Evolutionary conservation across 305 asterid species (phyloP).

Genomic region (Solanum hybrid): DNA sequence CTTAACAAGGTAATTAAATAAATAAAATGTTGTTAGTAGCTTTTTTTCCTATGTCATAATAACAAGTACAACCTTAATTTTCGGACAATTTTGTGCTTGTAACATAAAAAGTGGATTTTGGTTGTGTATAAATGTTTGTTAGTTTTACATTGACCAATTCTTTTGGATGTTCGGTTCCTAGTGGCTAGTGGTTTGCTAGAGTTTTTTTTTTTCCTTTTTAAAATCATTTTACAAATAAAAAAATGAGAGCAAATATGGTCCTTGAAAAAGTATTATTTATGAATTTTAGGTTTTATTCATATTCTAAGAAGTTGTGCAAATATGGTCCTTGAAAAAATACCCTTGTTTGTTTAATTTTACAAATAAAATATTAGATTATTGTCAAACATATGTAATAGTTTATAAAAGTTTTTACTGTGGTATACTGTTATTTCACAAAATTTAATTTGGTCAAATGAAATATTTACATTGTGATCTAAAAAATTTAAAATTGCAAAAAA

Average conservation of each 20-base stretch:
- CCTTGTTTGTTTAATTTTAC: not conserved
- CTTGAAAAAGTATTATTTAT: too few relatives aligned
- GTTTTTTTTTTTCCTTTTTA: too few relatives aligned
- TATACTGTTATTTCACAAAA: not conserved
- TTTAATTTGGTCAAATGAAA: not conserved
- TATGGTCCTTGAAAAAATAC: not conserved
- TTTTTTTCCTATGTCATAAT: not conserved
- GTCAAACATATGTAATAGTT: not conserved
- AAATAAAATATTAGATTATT: not conserved
- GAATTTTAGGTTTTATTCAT: not conserved
- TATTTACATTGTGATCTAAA: not conserved
- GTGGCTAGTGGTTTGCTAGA: not conserved
- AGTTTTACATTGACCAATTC: slow-evolving; percentile 3
- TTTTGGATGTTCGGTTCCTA: not conserved
- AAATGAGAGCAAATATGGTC: not conserved
- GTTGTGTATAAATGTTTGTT: not conserved
- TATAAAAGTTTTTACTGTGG: not conserved
- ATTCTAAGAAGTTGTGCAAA: not conserved
- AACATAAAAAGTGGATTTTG: not conserved
- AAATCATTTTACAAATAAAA: not conserved
- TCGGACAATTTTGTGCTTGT: not conserved
- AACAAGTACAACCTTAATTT: not conserved
- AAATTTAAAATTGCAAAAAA: not conserved
- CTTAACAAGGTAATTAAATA: not conserved
- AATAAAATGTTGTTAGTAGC: not conserved